A percentile compares a stretch with the other conserved stretches of the same genome.
Evolutionary conservation across 148 eudicot species (phyloP).

Genomic region (Suaeda aralocaspica): DNA sequence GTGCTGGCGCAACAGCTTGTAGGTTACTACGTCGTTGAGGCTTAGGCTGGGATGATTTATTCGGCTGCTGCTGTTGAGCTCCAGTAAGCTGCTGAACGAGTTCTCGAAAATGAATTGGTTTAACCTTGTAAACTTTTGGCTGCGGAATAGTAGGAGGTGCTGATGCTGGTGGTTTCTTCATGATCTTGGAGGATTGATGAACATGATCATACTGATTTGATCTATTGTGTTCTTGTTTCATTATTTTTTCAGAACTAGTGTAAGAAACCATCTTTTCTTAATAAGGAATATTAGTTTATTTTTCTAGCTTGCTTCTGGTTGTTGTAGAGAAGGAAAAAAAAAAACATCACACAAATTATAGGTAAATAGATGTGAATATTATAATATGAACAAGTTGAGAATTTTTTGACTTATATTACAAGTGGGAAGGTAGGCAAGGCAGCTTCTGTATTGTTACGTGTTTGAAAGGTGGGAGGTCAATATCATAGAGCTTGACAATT

Average conservation of each 20-base stretch:
- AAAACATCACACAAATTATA: no score
- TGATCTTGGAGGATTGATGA: slow-evolving; percentile 5
- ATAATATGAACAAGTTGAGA: background rate
- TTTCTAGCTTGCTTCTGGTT: background rate
- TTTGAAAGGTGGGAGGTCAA: slow-evolving; percentile 16
- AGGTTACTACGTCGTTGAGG: background rate
- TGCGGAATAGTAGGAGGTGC: slow-evolving; percentile 26
- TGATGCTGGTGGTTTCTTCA: slow-evolving; percentile 18
- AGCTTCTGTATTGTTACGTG: background rate
- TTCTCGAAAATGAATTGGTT: slow-evolving; percentile 53
- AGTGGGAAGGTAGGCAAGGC: slow-evolving; percentile 4
- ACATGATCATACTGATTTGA: slow-evolving; percentile 7
- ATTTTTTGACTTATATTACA: slow-evolving; percentile 9
- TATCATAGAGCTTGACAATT: slow-evolving; percentile 17
- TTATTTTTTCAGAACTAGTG: no score
- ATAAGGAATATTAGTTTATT: no score
- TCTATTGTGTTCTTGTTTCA: slow-evolving; percentile 14
- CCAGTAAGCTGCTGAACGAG: slow-evolving; percentile 69
- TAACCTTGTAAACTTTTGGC: slow-evolving; percentile 59
- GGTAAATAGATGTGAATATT: background rate
- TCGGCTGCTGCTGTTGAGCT: slow-evolving; percentile 20
- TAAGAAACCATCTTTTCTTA: no score
- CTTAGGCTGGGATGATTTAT: background rate
- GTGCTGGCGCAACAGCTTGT: slow-evolving; percentile 46
- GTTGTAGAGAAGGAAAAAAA: background rate